Evolutionary conservation across 2,329 filamentous ascomycete species (phyloP).

Genomic region (Aspergillus fumigatus): DNA sequence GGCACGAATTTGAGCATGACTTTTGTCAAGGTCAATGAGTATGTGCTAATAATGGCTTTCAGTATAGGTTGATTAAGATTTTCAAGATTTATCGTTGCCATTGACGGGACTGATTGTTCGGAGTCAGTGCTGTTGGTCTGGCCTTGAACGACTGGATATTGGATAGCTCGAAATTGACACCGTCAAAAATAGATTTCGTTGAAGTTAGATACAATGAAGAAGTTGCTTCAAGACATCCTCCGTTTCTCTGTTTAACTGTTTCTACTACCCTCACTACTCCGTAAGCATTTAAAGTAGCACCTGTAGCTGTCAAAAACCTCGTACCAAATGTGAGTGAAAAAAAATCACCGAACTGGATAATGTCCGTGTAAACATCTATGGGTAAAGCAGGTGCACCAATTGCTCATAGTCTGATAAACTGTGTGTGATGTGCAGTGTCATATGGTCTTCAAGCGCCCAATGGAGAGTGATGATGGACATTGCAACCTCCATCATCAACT

Average conservation of each 20-base stretch:
- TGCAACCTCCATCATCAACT: neutral
- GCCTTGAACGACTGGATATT: neutral
- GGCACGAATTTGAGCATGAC: neutral
- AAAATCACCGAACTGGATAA: neutral
- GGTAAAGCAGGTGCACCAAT: no score
- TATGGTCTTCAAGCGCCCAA: neutral
- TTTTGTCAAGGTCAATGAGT: conserved; percentile 10
- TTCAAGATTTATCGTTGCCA: neutral
- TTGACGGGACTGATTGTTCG: neutral
- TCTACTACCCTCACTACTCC: neutral
- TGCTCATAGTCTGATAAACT: neutral
- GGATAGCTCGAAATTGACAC: neutral
- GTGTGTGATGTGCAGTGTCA: neutral
- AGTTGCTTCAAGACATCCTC: neutral
- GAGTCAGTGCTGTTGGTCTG: neutral
- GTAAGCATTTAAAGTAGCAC: neutral
- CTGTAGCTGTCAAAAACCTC: neutral
- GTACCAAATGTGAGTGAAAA: neutral
- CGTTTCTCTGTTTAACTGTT: neutral
- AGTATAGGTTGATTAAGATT: neutral
- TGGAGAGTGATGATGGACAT: neutral
- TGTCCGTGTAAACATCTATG: neutral
- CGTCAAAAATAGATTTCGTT: neutral
- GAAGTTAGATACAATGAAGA: neutral
- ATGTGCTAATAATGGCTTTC: conserved; percentile 5